These are phyloP conservation scores for Phaseolus lunatus DNA, from an alignment of 306 rosid genomes.

Conservation along the genomic window DNA sequence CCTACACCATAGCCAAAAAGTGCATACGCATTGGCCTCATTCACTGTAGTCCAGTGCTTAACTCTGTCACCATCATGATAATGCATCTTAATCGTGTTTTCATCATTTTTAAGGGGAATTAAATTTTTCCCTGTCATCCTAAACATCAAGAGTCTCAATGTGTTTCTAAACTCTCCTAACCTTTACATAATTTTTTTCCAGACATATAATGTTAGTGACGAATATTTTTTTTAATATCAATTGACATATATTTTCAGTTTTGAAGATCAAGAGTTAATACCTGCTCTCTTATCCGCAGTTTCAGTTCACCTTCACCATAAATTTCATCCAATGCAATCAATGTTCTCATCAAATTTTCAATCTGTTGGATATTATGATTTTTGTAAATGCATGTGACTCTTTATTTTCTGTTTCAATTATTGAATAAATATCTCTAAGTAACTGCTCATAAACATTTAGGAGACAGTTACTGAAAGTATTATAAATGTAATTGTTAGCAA, in stretches of 20 bases:
- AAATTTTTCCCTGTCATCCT: conserved; percentile 48
- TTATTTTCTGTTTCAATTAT: too few species aligned
- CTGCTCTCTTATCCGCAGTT: conserved; percentile 68
- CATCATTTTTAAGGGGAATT: conserved; percentile 33
- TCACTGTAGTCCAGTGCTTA: conserved; percentile 58
- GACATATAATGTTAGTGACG: conserved; percentile 5
- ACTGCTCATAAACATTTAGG: too few species aligned
- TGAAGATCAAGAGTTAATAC: conserved; percentile 43
- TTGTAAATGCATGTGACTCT: too few species aligned
- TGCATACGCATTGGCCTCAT: conserved; percentile 49
- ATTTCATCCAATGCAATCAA: conserved; percentile 74
- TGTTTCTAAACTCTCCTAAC: conserved; percentile 76
- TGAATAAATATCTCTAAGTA: too few species aligned
- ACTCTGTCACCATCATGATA: conserved; percentile 53
- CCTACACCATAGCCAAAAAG: conserved; percentile 43
- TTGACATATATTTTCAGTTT: too few species aligned
- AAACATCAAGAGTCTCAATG: conserved; percentile 68
- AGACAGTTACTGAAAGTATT: too few species aligned
- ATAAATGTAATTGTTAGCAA: too few species aligned
- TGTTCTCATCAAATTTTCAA: conserved; percentile 70
- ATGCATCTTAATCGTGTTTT: conserved; percentile 36
- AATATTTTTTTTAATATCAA: background rate
- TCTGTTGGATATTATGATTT: too few species aligned
- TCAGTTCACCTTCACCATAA: conserved; percentile 65
- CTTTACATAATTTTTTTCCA: conserved; percentile 51